Base-by-base conservation (phyloP, 805 yeast genomes). In the Crinitomyces ghanaensis region DNA sequence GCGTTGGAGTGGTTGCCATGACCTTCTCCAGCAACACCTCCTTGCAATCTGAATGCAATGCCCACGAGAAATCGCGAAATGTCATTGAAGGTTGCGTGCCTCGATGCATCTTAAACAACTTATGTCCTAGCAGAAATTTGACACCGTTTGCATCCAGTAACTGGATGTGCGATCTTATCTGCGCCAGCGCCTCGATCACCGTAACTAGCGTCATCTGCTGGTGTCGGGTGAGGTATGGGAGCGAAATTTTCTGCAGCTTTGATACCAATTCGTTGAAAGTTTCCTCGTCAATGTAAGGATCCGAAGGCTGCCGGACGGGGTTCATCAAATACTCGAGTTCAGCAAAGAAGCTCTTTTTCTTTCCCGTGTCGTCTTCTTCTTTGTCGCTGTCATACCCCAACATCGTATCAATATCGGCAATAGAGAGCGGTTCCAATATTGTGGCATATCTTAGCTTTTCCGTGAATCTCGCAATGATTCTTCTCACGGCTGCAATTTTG, bases 31-130 rank as follows among this genome's bases (percentile, higher is more conserved):
- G 54, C 13, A 88, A 50, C 19, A 82, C 49, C 33, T 78, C 85
- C 42, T 79, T 81, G 39, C 81, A 75, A 28, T 74, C 79, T 35
- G 91, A 77, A 54, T 84, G 93, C 16, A 81, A 57, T 0, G 95
- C 97, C 86, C 94, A 88, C 32, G 70, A 68, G 34, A 79, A 68
- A 55, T 88, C 96, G 48, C 97, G 65, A 74, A 79, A 77, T 1
- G 76, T 66, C 40, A 86, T 59, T 4, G 64, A 53, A 14, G 58
- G 50, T 48, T 76, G 84, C 0, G 57, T 59, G 6, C 62, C 63
- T 22, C 52, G 54, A 44, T 72, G 77, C 3, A 70, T 54, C 42
- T 72, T 73, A 45, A 70, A 80, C 28, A 86, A 58, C 43, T 73
- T 77, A 45, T 73, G 70, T 3, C 93, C 88, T 12, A 81, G 60